A percentile compares a stretch with the other conserved stretches of the same genome.
phyloP scores from a whole-genome alignment of 202 grass and related monocot genomes.

The Eragrostis tef region DNA sequence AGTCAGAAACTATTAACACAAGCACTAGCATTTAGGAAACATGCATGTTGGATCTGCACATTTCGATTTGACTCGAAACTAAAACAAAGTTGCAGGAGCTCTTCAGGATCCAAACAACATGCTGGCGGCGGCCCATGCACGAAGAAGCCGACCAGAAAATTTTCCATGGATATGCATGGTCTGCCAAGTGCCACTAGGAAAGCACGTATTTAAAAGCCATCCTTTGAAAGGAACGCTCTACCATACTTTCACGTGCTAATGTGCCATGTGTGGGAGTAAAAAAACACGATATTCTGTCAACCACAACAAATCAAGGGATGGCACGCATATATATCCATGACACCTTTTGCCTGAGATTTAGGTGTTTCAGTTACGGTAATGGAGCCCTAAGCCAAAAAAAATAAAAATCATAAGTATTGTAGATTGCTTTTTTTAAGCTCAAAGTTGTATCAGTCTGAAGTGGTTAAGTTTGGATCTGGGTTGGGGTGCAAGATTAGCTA shows the following conservation, averaged over 20 bases:
- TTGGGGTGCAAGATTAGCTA: not conserved
- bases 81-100: not conserved
- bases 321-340: not conserved
- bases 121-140: not conserved
- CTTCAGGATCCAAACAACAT: not conserved
- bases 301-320: not conserved
- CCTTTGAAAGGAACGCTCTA: constrained; percentile 12
- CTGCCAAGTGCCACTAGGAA: constrained; percentile 23
- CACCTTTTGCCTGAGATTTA: constrained; percentile 18
- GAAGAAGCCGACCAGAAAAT: constrained; percentile 8
- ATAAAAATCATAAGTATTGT: not conserved
- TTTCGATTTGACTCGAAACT: not conserved
- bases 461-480: not conserved
- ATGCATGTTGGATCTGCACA: not conserved
- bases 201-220: constrained; percentile 6
- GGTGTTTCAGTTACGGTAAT: not conserved
- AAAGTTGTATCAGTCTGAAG: not conserved
- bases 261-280: constrained; percentile 3
- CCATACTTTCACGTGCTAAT: constrained; percentile 39
- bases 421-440: not conserved
- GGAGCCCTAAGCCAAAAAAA: too few relatives aligned
- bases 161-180: not conserved
- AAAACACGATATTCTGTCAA: not conserved
- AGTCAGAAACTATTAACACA: too few relatives aligned
- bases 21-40: too few relatives aligned